Evolutionary conservation across 176 grass and related monocot genomes (phyloP).

Genomic region (Thinopyrum elongatum): DNA sequence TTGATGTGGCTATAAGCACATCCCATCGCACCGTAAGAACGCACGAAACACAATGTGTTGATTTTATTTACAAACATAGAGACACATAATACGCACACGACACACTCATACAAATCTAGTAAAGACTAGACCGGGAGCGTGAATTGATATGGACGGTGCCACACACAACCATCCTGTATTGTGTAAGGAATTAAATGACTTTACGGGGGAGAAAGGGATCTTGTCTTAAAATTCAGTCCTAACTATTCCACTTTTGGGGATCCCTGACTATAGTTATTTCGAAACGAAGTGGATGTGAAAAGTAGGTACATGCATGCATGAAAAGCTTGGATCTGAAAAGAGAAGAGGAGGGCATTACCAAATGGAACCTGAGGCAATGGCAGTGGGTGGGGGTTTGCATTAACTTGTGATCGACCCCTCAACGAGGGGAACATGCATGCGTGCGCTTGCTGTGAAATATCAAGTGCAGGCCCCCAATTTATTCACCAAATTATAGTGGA

Average conservation of each 20-base stretch:
- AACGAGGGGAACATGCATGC: not conserved
- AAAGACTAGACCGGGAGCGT: not conserved
- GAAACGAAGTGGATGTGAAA: not conserved
- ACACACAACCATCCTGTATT: not conserved
- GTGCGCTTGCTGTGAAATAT: not conserved
- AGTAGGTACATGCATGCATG: not conserved
- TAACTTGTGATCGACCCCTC: not conserved
- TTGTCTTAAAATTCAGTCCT: no score
- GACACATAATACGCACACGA: not conserved
- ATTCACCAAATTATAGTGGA: not conserved
- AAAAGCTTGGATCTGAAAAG: conserved; percentile 6
- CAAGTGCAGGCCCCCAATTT: not conserved
- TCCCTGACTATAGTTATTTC: not conserved
- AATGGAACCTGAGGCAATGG: conserved; percentile 4
- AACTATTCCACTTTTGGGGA: not conserved
- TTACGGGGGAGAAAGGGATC: no score
- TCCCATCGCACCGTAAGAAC: not conserved
- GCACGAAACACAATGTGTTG: not conserved
- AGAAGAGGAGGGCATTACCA: not conserved
- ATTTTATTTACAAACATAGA: not conserved
- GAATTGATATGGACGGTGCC: not conserved
- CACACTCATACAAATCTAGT: not conserved
- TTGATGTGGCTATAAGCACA: not conserved
- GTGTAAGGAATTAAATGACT: not conserved
- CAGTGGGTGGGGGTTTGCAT: not conserved